These are phyloP conservation scores for Arabis alpina DNA, from an alignment of 345 rosid genomes.

Conservation along the genomic window DNA sequence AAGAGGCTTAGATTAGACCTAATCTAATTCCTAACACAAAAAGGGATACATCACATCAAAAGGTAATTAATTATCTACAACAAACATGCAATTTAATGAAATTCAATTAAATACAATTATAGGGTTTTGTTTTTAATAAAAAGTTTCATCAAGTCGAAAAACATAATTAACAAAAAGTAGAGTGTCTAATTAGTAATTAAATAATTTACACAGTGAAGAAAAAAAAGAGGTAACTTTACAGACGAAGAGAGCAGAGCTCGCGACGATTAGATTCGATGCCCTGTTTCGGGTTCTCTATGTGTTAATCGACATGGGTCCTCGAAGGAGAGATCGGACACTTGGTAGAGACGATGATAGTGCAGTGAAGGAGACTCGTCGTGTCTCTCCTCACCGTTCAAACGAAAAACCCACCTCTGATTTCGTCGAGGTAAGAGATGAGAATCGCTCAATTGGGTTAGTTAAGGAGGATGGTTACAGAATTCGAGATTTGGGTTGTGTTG, in stretches of 20 bases:
- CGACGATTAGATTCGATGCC: slow-evolving; percentile 17
- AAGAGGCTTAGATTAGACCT: too few species aligned
- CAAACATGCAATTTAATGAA: too few species aligned
- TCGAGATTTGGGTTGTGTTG: slow-evolving; percentile 16
- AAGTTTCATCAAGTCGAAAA: too few species aligned
- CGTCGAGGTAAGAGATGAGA: slow-evolving; percentile 18
- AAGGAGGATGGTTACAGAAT: background rate
- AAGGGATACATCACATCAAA: too few species aligned
- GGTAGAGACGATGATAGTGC: slow-evolving; percentile 11
- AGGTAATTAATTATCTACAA: too few species aligned
- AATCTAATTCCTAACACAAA: too few species aligned
- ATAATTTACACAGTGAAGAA: too few species aligned
- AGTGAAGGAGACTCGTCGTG: slow-evolving; percentile 14
- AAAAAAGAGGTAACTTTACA: background rate
- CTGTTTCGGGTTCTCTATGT: slow-evolving; percentile 11
- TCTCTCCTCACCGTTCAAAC: background rate
- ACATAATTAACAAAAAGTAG: too few species aligned
- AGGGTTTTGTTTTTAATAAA: too few species aligned
- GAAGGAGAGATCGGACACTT: slow-evolving; percentile 20
- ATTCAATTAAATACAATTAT: too few species aligned
- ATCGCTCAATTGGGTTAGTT: slow-evolving; percentile 3
- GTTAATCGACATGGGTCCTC: slow-evolving; percentile 27
- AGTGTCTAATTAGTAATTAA: too few species aligned
- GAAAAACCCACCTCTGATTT: slow-evolving; percentile 16
- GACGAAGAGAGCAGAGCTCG: background rate